These are phyloP conservation scores for Ganoderma sinense DNA, from an alignment of 1,284 basidiomycete genomes.

Conservation along the genomic window DNA sequence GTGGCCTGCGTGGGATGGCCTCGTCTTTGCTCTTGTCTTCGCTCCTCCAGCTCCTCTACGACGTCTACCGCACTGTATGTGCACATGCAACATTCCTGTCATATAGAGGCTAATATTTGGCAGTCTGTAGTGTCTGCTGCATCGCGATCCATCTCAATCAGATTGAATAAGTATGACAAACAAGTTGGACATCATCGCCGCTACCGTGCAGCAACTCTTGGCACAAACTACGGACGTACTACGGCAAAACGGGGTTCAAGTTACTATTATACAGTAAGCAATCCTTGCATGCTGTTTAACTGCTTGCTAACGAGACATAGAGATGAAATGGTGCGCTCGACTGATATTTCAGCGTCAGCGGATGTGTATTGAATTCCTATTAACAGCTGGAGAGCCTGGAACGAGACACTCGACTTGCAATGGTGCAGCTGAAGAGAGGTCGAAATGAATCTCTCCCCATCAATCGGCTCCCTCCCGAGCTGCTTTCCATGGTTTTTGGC, in stretches of 20 bases:
- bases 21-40: no score
- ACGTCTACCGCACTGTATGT: no score
- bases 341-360: not conserved
- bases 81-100: no score
- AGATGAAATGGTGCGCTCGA: not conserved
- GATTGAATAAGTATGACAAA: not conserved
- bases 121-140: not conserved
- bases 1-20: no score
- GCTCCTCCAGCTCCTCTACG: no score
- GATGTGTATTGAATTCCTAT: not conserved
- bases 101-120: not conserved
- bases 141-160: no score
- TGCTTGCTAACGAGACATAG: not conserved
- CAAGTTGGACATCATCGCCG: not conserved
- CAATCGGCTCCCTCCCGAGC: not conserved
- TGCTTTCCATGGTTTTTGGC: not conserved
- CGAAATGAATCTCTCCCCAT: not conserved
- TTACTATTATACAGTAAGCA: not conserved
- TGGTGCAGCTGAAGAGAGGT: not conserved
- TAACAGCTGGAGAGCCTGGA: not conserved
- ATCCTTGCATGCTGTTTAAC: not conserved
- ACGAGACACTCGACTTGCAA: not conserved
- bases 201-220: not conserved
- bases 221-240: not conserved
- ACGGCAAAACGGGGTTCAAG: not conserved